Evolutionary conservation across 1,284 basidiomycete genomes (phyloP).

Genomic region (Inonotus obliquus): DNA sequence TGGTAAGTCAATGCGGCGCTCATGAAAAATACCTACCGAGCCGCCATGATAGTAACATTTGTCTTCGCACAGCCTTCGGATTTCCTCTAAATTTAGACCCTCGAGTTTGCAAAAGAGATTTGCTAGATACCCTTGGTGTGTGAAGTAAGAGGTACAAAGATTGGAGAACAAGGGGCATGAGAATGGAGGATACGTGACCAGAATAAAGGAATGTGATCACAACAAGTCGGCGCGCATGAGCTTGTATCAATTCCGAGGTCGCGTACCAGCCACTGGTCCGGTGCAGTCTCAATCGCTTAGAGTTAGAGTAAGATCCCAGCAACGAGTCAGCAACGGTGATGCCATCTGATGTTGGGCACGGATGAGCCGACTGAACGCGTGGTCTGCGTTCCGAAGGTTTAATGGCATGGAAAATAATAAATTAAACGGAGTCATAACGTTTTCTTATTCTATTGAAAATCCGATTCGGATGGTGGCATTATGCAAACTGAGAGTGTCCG

Average conservation of each 20-base stretch:
- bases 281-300: not conserved
- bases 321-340: not conserved
- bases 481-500: not conserved
- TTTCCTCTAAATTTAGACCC: not conserved
- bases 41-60: not conserved
- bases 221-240: not conserved
- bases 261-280: slow-evolving; percentile 7
- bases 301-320: not conserved
- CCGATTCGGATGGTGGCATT: not conserved
- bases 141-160: not conserved
- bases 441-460: not conserved
- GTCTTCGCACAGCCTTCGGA: not conserved
- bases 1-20: not conserved
- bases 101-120: not conserved
- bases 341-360: not conserved
- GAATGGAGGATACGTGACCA: not conserved
- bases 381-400: not conserved
- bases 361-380: not conserved
- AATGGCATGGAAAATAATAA: not conserved
- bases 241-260: slow-evolving; percentile 1
- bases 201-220: not conserved
- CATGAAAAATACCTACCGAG: not conserved
- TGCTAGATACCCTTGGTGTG: not conserved
- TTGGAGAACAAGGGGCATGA: not conserved
- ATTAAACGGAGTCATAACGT: not conserved